These are phyloP conservation scores for Fusarium sambucinum DNA, from an alignment of 2,329 filamentous ascomycete species.

Conservation along the genomic window DNA sequence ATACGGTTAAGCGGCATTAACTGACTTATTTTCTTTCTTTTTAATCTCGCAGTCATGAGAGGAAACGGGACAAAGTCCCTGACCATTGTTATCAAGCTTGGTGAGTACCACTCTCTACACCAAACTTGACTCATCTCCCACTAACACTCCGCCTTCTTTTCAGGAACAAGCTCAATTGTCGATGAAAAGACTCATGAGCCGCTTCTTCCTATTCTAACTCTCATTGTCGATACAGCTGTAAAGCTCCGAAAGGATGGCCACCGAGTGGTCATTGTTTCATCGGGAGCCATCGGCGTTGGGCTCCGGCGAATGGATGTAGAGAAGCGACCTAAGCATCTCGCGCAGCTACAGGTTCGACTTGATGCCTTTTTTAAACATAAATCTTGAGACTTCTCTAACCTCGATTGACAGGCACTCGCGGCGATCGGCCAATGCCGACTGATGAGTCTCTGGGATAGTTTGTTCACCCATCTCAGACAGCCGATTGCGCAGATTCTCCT, in stretches of 20 bases:
- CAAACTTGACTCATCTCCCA: constrained; percentile 24
- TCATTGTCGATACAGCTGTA: constrained; percentile 94
- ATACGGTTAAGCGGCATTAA: constrained; percentile 51
- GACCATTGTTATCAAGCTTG: constrained; percentile 85
- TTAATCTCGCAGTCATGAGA: constrained; percentile 69
- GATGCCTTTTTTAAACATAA: background rate
- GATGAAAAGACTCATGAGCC: constrained; percentile 96
- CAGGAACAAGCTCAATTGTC: constrained; percentile 98
- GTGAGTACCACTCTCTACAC: constrained; percentile 61
- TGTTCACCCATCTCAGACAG: constrained; percentile 89
- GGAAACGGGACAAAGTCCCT: constrained; percentile 58
- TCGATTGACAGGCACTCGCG: constrained; percentile 75
- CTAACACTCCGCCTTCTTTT: constrained; percentile 56
- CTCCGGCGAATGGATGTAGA: constrained; percentile 90
- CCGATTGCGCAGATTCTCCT: constrained; percentile 95
- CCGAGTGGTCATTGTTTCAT: constrained; percentile 94
- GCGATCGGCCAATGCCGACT: constrained; percentile 96
- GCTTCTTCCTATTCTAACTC: constrained; percentile 86
- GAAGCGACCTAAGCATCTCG: constrained; percentile 88
- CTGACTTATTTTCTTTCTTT: constrained; percentile 60
- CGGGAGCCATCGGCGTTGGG: constrained; percentile 94
- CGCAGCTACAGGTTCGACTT: constrained; percentile 78
- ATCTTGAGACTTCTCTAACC: constrained; percentile 22
- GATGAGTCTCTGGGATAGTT: constrained; percentile 93
- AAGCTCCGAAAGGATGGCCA: constrained; percentile 91